Percentiles rank a stretch among this genome's conserved stretches.
These are phyloP conservation scores for Chaetomium globosum DNA, from an alignment of 2,329 filamentous ascomycete genomes.

Conservation along the genomic window DNA sequence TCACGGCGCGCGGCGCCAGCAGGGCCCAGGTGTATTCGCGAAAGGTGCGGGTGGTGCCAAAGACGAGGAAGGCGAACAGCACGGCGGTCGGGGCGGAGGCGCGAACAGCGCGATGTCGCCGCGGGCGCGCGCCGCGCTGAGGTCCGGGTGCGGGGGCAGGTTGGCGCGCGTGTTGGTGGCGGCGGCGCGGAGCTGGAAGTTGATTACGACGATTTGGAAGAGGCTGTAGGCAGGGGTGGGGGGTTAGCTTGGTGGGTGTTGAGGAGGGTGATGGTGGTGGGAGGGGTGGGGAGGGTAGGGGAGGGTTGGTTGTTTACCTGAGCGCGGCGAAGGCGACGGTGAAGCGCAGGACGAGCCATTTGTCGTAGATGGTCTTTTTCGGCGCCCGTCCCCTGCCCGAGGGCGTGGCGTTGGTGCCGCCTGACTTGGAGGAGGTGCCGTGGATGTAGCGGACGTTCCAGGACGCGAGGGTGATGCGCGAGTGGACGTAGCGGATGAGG, in stretches of 20 bases:
- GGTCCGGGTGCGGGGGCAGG: constrained; percentile 40
- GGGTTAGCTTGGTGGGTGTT: background rate
- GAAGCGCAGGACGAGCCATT: constrained; percentile 51
- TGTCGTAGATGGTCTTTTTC: constrained; percentile 47
- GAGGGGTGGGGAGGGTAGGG: background rate
- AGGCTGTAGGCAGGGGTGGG: constrained; percentile 30
- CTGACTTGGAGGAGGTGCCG: constrained; percentile 16
- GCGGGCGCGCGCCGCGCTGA: constrained; percentile 40
- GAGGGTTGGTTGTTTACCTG: constrained; percentile 20
- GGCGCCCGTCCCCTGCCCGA: constrained; percentile 6
- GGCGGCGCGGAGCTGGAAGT: constrained; percentile 44
- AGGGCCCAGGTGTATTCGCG: constrained; percentile 36
- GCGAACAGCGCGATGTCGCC: constrained; percentile 43
- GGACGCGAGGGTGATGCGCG: constrained; percentile 40
- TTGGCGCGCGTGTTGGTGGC: constrained; percentile 40
- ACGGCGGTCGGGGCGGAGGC: constrained; percentile 45
- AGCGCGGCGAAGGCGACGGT: constrained; percentile 49
- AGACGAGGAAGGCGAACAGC: constrained; percentile 45
- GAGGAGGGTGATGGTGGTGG: no score
- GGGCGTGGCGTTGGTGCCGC: constrained; percentile 19
- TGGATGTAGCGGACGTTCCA: constrained; percentile 43
- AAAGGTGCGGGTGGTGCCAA: constrained; percentile 47
- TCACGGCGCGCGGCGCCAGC: constrained; percentile 26
- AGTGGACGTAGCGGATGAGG: constrained; percentile 47
- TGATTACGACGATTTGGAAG: constrained; percentile 46